A percentile compares a stretch with the other conserved stretches of the same genome.
Conservation (phyloP, 2,329 filamentous ascomycete species). For the Colletotrichum nymphaeae region DNA sequence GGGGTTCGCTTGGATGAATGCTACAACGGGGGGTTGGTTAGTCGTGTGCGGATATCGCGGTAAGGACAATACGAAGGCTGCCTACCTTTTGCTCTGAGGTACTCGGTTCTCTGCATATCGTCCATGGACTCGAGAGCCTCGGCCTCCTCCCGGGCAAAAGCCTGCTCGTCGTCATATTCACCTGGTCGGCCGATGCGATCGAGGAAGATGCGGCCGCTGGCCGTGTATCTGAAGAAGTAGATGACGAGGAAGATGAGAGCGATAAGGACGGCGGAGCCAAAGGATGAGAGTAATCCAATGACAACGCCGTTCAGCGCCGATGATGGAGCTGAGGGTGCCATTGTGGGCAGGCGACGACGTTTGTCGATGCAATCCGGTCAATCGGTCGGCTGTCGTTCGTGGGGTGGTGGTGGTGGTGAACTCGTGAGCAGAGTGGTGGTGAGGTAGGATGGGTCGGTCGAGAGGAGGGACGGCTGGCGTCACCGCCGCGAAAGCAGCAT, state of each 20-base stretch:
- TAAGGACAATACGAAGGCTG: slow-evolving; percentile 42
- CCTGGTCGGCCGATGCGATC: slow-evolving; percentile 93
- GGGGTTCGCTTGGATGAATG: slow-evolving; percentile 92
- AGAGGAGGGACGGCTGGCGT: slow-evolving; percentile 37
- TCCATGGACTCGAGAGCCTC: slow-evolving; percentile 97
- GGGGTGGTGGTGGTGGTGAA: not conserved
- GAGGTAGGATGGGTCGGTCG: slow-evolving; percentile 26
- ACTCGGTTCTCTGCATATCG: slow-evolving; percentile 89
- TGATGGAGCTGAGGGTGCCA: slow-evolving; percentile 45
- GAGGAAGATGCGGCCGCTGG: slow-evolving; percentile 87
- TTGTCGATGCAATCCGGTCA: slow-evolving; percentile 27
- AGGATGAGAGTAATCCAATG: slow-evolving; percentile 93
- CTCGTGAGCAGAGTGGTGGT: not conserved
- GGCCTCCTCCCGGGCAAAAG: slow-evolving; percentile 91
- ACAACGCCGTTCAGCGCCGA: slow-evolving; percentile 80
- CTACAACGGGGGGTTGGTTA: slow-evolving; percentile 58
- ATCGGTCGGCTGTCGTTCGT: slow-evolving; percentile 19
- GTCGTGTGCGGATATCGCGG: slow-evolving; percentile 2
- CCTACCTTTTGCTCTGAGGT: slow-evolving; percentile 93
- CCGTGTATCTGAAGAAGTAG: slow-evolving; percentile 94
- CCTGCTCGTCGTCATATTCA: slow-evolving; percentile 98
- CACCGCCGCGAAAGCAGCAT: slow-evolving; percentile 37
- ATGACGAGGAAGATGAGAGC: slow-evolving; percentile 83
- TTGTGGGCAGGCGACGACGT: slow-evolving; percentile 30
- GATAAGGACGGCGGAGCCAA: slow-evolving; percentile 89